These are phyloP conservation scores for Astrephomene gubernaculifera DNA, from an alignment of 139 green algal species.

Conservation along the genomic window DNA sequence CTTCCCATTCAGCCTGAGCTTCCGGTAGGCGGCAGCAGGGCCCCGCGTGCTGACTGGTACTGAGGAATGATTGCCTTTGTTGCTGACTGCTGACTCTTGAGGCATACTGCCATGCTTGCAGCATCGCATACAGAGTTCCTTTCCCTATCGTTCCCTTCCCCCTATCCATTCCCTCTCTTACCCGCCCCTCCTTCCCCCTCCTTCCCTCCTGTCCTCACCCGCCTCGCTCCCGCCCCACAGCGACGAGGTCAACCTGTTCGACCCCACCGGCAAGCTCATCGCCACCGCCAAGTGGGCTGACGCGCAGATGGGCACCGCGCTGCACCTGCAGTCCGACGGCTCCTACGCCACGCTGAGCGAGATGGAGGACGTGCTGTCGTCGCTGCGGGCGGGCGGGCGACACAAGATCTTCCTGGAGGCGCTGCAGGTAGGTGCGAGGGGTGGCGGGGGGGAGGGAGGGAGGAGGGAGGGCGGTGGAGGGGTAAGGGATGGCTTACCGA, in stretches of 20 bases:
- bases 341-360: conserved; percentile 43
- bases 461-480: not conserved
- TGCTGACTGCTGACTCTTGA: too few relatives aligned
- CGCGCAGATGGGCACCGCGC: conserved; percentile 15
- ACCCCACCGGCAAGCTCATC: conserved; percentile 30
- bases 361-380: conserved; percentile 56
- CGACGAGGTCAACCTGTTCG: conserved; percentile 59
- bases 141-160: too few relatives aligned
- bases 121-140: too few relatives aligned
- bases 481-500: not conserved
- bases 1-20: conserved; percentile 63
- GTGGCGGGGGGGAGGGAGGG: not conserved
- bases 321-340: conserved; percentile 39
- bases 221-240: not conserved
- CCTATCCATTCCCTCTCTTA: too few relatives aligned
- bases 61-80: too few relatives aligned
- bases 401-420: conserved; percentile 66
- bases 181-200: too few relatives aligned
- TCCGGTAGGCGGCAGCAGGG: too few relatives aligned
- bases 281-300: conserved; percentile 50
- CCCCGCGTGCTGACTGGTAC: too few relatives aligned
- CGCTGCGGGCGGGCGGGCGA: conserved; percentile 55
- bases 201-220: not conserved
- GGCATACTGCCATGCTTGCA: too few relatives aligned
- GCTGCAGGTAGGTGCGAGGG: conserved; percentile 52